Evolutionary conservation across 768 basidiomycete genomes (phyloP).

Genomic region (Serendipita sp.): DNA sequence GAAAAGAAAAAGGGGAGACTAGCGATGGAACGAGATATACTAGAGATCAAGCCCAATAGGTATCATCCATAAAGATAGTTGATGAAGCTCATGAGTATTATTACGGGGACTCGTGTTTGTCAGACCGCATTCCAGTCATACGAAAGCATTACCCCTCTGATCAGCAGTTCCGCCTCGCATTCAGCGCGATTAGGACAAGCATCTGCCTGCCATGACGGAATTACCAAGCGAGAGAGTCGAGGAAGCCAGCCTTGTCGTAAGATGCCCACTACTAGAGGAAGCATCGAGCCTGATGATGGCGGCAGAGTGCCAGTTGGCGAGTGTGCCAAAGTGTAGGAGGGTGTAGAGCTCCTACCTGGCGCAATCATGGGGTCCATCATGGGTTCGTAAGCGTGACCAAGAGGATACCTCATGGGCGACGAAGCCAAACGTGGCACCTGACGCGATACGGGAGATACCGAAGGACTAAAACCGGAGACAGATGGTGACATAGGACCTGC

Average conservation of each 20-base stretch:
- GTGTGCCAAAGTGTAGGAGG: too few species aligned
- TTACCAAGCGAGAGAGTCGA: not conserved
- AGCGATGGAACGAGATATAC: too few species aligned
- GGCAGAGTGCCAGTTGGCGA: not conserved
- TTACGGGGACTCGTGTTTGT: not conserved
- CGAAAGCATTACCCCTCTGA: not conserved
- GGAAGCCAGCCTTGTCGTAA: slow-evolving; percentile 1
- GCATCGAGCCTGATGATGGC: not conserved
- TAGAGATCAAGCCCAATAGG: too few species aligned
- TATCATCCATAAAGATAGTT: too few species aligned
- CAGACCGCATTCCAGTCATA: not conserved
- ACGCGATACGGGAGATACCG: not conserved
- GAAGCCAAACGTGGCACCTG: not conserved
- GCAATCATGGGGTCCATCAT: not conserved
- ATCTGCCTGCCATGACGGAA: not conserved
- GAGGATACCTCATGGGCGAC: not conserved
- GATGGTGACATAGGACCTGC: not conserved
- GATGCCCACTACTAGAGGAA: not conserved
- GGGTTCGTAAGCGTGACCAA: not conserved
- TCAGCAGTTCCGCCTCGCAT: not conserved
- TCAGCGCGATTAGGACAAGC: not conserved
- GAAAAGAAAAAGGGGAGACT: too few species aligned
- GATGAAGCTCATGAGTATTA: too few species aligned
- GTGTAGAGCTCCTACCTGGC: not conserved
- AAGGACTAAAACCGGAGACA: not conserved